Conservation (phyloP, 163 green algal species). For the Chloromonas sp. region DNA sequence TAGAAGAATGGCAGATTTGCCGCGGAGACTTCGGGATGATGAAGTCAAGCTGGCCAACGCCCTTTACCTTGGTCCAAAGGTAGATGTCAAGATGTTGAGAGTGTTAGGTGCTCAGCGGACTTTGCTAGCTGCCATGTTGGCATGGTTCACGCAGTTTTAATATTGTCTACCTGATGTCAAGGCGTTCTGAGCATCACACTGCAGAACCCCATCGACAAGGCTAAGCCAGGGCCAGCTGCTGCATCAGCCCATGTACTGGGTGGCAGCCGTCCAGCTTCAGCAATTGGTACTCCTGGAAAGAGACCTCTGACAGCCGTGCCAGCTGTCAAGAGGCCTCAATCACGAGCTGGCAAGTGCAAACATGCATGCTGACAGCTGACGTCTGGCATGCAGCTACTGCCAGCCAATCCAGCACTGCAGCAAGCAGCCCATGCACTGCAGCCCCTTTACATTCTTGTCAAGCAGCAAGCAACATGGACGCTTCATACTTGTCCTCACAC, state of each 20-base stretch:
- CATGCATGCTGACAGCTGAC: background rate
- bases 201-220: constrained; percentile 15
- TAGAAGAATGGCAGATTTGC: too few relatives aligned
- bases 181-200: too few relatives aligned
- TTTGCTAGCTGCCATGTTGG: too few relatives aligned
- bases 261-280: constrained; percentile 7
- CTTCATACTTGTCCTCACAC: background rate
- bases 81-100: too few relatives aligned
- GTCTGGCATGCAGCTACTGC: background rate
- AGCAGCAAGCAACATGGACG: background rate
- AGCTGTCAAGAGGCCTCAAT: constrained; percentile 2
- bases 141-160: too few relatives aligned
- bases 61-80: too few relatives aligned
- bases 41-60: too few relatives aligned
- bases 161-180: too few relatives aligned
- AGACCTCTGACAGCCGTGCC: constrained; percentile 9
- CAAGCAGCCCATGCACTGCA: background rate
- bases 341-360: background rate
- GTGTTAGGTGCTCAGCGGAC: too few relatives aligned
- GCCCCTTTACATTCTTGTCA: background rate
- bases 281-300: background rate
- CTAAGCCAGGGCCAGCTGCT: constrained; percentile 6
- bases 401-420: background rate
- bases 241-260: background rate
- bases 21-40: too few relatives aligned